These are phyloP conservation scores for Triticum dicoccoides DNA, from an alignment of 176 grass and related monocot species.

Conservation along the genomic window DNA sequence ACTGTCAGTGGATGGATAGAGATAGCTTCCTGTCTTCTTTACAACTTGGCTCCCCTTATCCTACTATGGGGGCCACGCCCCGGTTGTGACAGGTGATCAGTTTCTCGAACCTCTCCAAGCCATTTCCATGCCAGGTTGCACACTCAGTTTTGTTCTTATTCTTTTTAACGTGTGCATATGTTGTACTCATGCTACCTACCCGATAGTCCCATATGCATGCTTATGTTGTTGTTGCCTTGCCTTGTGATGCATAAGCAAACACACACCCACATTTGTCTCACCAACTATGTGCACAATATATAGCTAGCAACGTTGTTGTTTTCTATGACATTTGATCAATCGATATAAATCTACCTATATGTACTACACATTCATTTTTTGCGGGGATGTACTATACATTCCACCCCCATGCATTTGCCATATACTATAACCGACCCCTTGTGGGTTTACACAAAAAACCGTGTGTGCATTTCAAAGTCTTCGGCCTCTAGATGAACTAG, in stretches of 20 bases:
- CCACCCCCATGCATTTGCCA: neutral
- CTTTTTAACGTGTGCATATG: neutral
- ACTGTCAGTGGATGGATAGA: neutral
- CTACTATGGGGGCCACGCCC: neutral
- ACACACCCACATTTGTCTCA: neutral
- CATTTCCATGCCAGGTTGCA: neutral
- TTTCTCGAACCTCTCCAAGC: neutral
- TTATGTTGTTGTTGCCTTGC: neutral
- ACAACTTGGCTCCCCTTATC: neutral
- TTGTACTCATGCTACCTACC: neutral
- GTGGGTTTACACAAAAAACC: too few relatives aligned
- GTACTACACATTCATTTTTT: too few relatives aligned
- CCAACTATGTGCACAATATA: too few relatives aligned
- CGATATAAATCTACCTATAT: too few relatives aligned
- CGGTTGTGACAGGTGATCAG: neutral
- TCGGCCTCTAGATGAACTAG: too few relatives aligned
- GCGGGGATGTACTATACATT: too few relatives aligned
- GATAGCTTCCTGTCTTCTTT: neutral
- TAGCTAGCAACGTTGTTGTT: too few relatives aligned
- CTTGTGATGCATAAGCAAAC: conserved; percentile 1
- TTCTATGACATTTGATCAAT: too few relatives aligned
- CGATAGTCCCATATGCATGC: neutral
- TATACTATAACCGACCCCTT: too few relatives aligned
- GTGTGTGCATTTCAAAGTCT: too few relatives aligned
- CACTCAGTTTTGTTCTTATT: neutral